These are phyloP conservation scores for Phanerodontia chrysosporium DNA, from an alignment of 768 basidiomycete genomes.

Conservation along the genomic window DNA sequence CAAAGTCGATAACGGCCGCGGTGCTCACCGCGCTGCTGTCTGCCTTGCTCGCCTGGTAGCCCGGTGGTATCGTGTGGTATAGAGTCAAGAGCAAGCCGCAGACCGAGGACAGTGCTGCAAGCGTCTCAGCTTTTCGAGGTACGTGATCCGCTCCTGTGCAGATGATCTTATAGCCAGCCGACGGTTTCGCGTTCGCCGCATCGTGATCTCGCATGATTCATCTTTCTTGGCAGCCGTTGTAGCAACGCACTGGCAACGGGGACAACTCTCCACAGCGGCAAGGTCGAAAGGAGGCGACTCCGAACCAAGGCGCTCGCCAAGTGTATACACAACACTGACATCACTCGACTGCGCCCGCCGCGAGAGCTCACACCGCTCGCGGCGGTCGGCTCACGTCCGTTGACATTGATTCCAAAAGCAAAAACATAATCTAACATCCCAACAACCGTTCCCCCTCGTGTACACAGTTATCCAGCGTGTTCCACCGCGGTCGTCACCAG, in stretches of 20 bases:
- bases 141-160: background rate
- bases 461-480: slow-evolving; percentile 52
- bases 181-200: background rate
- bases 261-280: background rate
- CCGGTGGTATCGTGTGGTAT: background rate
- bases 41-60: background rate
- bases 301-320: background rate
- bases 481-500: slow-evolving; percentile 87
- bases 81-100: background rate
- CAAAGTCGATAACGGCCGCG: background rate
- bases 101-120: background rate
- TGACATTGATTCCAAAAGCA: background rate
- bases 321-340: background rate
- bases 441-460: background rate
- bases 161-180: background rate
- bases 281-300: background rate
- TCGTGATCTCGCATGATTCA: background rate
- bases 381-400: background rate
- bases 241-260: background rate
- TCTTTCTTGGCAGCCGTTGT: background rate
- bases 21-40: background rate
- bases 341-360: background rate
- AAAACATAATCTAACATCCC: background rate
- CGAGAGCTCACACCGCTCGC: background rate
- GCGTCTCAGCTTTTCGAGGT: background rate